Evolutionary conservation across 768 basidiomycete species (phyloP), one percentile per base, ranked within the genome.

Genomic region (Crucibulum laeve): DNA sequence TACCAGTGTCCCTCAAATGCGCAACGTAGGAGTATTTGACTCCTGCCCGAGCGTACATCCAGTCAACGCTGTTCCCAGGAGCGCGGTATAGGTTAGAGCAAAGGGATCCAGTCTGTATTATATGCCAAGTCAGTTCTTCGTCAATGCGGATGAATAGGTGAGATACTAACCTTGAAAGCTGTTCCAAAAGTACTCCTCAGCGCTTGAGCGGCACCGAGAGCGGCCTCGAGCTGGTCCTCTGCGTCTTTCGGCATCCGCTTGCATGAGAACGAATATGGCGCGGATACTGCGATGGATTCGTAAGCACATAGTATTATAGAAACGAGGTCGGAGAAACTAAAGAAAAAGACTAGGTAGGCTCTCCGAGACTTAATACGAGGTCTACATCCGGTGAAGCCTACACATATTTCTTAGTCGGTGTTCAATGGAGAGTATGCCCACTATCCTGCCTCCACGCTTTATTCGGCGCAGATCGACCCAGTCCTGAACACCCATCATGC

Each of bases 231-330:
- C 53, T 82, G 75, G 56, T 88, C 82, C 60, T 91, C 88, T 1
- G 82, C 83, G 50, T 87, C 86, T 45, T 77, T 74, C 0, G 87
- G 79, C 13, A 71, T 56, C 32, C 64, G 66, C 26, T 72, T 70
- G 63, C 87, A 90, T 0, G 80, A 77, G 55, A 81, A 83, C 0
- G 88, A 86, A 51, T 74, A 91, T 4, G 90, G 90, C 25, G 80
- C 71, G n/a, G 87, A 85, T 44, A 90, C 86, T 90, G 15, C n/a
- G n/a, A 34, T 7, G 26, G n/a, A n/a, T n/a, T n/a, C n/a, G n/a
- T n/a, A n/a, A n/a, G n/a, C n/a, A n/a, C n/a, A n/a, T n/a, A n/a
- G n/a, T n/a, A n/a, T n/a, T n/a, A n/a, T n/a, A n/a, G n/a, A n/a
- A n/a, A n/a, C n/a, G n/a, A n/a, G n/a, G n/a, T n/a, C n/a, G n/a